Base-by-base conservation (phyloP, 306 rosid species). In the Morella rubra region DNA sequence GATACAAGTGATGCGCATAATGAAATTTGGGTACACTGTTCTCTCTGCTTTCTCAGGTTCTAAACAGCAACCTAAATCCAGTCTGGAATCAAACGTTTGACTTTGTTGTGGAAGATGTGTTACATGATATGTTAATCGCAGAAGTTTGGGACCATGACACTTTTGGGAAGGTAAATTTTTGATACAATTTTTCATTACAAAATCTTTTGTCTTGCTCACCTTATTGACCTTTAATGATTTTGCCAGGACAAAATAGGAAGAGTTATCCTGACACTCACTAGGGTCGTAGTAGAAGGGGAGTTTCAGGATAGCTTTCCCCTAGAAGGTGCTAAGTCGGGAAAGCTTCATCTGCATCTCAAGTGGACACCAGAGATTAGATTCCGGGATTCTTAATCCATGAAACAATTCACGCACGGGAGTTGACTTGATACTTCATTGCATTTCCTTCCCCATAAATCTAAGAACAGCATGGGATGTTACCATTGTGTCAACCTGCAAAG, bases 111-210 rank as follows among this genome's bases (percentile, higher is more conserved):
- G 98, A 95, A 86, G 97, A 95, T 81, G 96, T 88, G 24, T 87
- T 90, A 69, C 97, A 89, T 68, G 99, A 95, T 54, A 85, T 95
- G 97, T 70, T 95, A 79, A 86, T 86, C 16, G 55, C 89, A 59
- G 97, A 95, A 83, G 91, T 95, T 71, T 95, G 91, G 89, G 97
- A 95, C 78, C 97, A 92, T 69, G 99, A 95, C 86, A 92, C 96
- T 49, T 95, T 95, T 79, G 91, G 96, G 73, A 95, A 95, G 97
- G 97, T 95, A 84, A 79, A 67, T 40, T 69, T 80, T 74, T 72
- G 75, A 44, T 74, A 19, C 22, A 66, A 71, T 27, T 58, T 24
- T 69, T 27, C 32, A 27, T 27, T 27, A 27, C 32, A 27, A 27
- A 27, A 27, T 27, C 32, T 27, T 27, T 27, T 27, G 2, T 27